phyloP scores from a whole-genome alignment of 2,329 filamentous ascomycete species.

The Fusarium nanum region DNA sequence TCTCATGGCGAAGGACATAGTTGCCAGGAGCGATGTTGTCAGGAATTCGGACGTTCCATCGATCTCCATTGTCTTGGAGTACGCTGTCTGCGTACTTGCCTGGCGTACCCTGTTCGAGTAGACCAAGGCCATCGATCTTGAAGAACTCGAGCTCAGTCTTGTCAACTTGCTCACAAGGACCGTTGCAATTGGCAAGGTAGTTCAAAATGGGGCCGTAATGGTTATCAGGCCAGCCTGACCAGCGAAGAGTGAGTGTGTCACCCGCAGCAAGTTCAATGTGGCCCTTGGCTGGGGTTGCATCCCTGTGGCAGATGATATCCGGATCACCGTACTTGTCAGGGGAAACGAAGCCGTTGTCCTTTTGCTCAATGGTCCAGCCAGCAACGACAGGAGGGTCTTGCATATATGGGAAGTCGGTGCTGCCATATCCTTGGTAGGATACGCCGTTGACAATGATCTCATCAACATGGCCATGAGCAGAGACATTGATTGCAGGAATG shows the following conservation, averaged over 20 bases:
- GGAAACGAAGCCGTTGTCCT: slow-evolving; percentile 60
- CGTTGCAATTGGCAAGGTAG: slow-evolving; percentile 59
- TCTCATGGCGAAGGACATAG: slow-evolving; percentile 67
- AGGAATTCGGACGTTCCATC: slow-evolving; percentile 63
- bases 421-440: slow-evolving; percentile 56
- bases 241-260: slow-evolving; percentile 59
- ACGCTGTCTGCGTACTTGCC: slow-evolving; percentile 57
- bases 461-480: slow-evolving; percentile 57
- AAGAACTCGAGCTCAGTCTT: slow-evolving; percentile 59
- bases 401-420: slow-evolving; percentile 51
- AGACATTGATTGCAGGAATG: slow-evolving; percentile 24
- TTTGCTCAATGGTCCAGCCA: slow-evolving; percentile 58
- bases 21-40: slow-evolving; percentile 60
- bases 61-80: slow-evolving; percentile 63
- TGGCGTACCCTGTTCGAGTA: slow-evolving; percentile 51
- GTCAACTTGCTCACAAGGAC: slow-evolving; percentile 55
- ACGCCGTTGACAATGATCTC: slow-evolving; percentile 59
- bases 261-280: slow-evolving; percentile 59
- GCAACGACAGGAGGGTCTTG: slow-evolving; percentile 51
- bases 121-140: slow-evolving; percentile 58
- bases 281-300: slow-evolving; percentile 54
- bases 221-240: slow-evolving; percentile 62
- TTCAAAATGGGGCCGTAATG: slow-evolving; percentile 62
- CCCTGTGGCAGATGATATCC: slow-evolving; percentile 63
- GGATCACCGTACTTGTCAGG: slow-evolving; percentile 56